Evolutionary conservation across 108 stramenopile species (phyloP), one percentile per base, ranked within the genome.

Genomic region (Skeletonema menzelii): DNA sequence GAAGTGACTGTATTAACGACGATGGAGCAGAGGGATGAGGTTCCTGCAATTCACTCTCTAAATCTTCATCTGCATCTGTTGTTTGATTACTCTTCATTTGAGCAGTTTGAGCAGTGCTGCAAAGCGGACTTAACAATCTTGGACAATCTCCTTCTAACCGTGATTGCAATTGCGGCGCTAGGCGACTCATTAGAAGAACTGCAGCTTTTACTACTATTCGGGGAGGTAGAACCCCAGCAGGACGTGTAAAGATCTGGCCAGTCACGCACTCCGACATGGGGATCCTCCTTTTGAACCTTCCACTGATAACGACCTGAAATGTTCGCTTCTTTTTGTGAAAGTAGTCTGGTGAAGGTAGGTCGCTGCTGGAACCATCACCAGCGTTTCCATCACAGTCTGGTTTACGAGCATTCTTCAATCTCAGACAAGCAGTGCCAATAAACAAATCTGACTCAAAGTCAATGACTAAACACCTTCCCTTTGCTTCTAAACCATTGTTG

Each of bases 391-490:
- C 30, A 58, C 34, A 42, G 5, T 8, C 5, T 8, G 56, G 11
- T 42, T 8, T 22, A 17, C 53, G 38, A 19, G 62, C 72, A 42
- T 80, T 69, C 49, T 75, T 80, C 12, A 93, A 56, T 42, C 91
- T 71, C n/a, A 93, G 56, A n/a, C 87, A 67, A 14, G 85, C 44
- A 17, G 83, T 88, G 42, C 91, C 91, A 24, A 82, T 84, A 55
- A 93, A 93, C 42, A 88, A 66, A 56, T 88, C 85, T 0, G 80
- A 78, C 56, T 90, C 80, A 83, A 93, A 93, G 59, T 93, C 91
- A 27, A 87, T 75, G 12, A 90, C 87, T 12, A 93, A 37, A 37
- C 84, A 75, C 62, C 86, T 72, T 22, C 84, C 87, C 8, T 35
- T 32, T 17, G 60, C 15, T 58, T 93, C 91, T 44, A 83, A 84